phyloP scores from a whole-genome alignment of 1,139 yeast species.

The Yamadazyma atlantica region DNA sequence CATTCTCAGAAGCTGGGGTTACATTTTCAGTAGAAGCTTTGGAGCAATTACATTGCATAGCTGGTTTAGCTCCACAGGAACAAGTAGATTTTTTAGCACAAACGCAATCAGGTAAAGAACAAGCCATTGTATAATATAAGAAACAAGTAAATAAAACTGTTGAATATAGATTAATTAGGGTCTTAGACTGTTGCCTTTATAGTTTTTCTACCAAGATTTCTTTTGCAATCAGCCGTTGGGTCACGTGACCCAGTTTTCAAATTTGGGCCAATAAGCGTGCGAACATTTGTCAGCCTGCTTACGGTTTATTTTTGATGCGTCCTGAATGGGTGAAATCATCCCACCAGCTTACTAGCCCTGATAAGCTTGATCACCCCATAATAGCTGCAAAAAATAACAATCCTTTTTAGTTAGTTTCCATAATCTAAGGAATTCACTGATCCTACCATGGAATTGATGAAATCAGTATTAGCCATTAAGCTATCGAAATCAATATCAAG shows the following conservation, averaged over 20 bases:
- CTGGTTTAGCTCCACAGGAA: conserved; percentile 50
- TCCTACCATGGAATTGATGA: conserved; percentile 12
- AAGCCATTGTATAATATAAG: conserved; percentile 30
- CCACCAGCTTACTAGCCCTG: too few species aligned
- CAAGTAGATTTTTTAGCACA: conserved; percentile 52
- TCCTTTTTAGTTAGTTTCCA: too few species aligned
- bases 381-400: too few species aligned
- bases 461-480: conserved; percentile 10
- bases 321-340: too few species aligned
- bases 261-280: conserved; percentile 13
- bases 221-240: conserved; percentile 6
- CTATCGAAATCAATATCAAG: conserved; percentile 5
- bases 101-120: conserved; percentile 45
- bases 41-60: conserved; percentile 44
- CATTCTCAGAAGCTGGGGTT: conserved; percentile 31
- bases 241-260: background rate
- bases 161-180: background rate
- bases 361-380: too few species aligned
- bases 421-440: conserved; percentile 6
- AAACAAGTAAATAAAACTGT: background rate
- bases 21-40: conserved; percentile 44
- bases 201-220: conserved; percentile 4
- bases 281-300: conserved; percentile 12
- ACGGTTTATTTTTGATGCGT: too few species aligned
- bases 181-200: conserved; percentile 5